Evolutionary conservation across 192 early-diverging fungal genomes (phyloP), one percentile per base, ranked within the genome.

Genomic region (Geosiphon pyriformis): DNA sequence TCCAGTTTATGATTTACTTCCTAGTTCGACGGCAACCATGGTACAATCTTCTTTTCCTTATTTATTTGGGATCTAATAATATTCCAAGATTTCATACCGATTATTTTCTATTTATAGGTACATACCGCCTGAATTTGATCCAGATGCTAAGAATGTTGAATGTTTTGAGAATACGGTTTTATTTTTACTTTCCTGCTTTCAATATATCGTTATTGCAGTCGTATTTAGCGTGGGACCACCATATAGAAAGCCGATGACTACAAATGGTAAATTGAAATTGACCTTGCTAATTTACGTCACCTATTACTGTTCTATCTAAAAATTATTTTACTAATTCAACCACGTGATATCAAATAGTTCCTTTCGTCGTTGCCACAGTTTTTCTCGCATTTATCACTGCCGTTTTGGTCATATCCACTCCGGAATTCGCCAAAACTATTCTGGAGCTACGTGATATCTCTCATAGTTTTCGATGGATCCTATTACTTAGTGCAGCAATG

Each of bases 221-320:
- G 92, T 95, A 26, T 95, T 97, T 71, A 92, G 90, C 73, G 92
- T 93, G n/a, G 98, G 98, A 0, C 90, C 91, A 46, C 98, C 96
- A 0, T 99, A 94, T 72, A 89, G 95, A 64, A 86, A 92, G 70
- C 83, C 88, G 7, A 88, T 96, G 70, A 82, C 87, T 72, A 89
- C 86, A 42, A 99, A 99, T 71, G 79, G 91, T 93, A 80, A 79
- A 77, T 47, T 4, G n/a, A 15, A 12, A 49, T 66, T 20, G 15
- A 26, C 27, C 3, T 53, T 11, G 22, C 4, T 26, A 0, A 3
- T 57, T 47, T 53, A 51, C 31, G 30, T 48, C 27, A 3, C 6
- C 23, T 55, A 20, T n/a, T 42, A 37, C 31, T 6, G 7, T 17
- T 22, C 0, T 4, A 31, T 4, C 58, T 31, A 0, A n/a, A 4